Conservation (phyloP, 306 rosid species). For the Gynostemma pentaphyllum region DNA sequence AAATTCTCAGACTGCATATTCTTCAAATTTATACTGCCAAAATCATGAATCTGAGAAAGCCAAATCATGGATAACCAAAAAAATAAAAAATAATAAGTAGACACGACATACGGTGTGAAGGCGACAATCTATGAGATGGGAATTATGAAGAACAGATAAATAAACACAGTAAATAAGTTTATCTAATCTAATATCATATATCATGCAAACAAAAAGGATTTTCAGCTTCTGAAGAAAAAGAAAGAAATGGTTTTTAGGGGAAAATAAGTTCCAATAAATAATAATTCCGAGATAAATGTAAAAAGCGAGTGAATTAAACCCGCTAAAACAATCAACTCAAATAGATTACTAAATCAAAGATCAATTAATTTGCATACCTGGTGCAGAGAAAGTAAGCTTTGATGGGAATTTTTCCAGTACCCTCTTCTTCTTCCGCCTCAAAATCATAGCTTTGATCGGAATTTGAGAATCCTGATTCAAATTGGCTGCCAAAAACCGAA, state of each 20-base stretch:
- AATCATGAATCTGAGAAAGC: slow-evolving; percentile 69
- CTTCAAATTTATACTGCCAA: slow-evolving; percentile 96
- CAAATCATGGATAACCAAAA: slow-evolving; percentile 31
- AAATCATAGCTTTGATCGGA: slow-evolving; percentile 14
- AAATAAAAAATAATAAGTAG: slow-evolving; percentile 15
- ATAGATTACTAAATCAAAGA: slow-evolving; percentile 10
- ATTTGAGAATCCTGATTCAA: slow-evolving; percentile 22
- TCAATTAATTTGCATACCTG: slow-evolving; percentile 33
- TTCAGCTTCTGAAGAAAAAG: neutral
- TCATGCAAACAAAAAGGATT: neutral
- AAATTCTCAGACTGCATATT: slow-evolving; percentile 76
- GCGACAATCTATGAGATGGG: neutral
- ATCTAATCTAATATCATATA: neutral
- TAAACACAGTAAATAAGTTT: neutral
- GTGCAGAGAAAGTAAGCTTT: slow-evolving; percentile 87
- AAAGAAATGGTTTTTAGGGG: neutral
- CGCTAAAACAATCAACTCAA: neutral
- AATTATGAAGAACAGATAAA: neutral
- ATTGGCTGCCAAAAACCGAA: slow-evolving; percentile 18
- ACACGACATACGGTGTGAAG: slow-evolving; percentile 11
- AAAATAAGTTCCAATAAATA: neutral
- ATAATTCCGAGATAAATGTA: neutral
- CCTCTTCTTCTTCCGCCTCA: slow-evolving; percentile 22
- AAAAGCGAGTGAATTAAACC: neutral
- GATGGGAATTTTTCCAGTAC: slow-evolving; percentile 46